Percentiles rank a stretch among this genome's conserved stretches.
These are phyloP conservation scores for Aureococcus anophagefferens DNA, from an alignment of 108 stramenopile species.

Conservation along the genomic window DNA sequence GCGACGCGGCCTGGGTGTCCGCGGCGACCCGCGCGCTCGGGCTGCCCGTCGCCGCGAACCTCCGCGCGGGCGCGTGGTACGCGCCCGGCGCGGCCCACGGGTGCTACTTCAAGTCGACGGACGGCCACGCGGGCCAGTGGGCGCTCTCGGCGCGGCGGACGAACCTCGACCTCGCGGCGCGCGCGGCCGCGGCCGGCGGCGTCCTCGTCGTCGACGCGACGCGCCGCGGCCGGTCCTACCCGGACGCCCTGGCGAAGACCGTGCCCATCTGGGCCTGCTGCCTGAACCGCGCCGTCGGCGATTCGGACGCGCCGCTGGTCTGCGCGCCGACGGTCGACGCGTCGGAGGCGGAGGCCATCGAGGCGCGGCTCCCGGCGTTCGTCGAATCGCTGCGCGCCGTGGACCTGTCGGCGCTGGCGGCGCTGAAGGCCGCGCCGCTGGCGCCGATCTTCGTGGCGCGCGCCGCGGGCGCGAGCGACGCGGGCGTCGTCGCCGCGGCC, in stretches of 20 bases:
- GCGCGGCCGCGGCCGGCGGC: conserved; percentile 15
- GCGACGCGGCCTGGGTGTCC: neutral
- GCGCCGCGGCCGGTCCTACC: conserved; percentile 31
- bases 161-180: conserved; percentile 42
- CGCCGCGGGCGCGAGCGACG: too few species aligned
- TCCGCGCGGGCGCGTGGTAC: neutral
- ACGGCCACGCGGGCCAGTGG: conserved; percentile 55
- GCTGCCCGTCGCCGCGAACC: neutral
- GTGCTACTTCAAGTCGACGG: conserved; percentile 66
- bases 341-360: neutral
- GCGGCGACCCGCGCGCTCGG: neutral
- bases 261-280: conserved; percentile 66
- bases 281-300: conserved; percentile 36
- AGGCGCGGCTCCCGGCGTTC: too few species aligned
- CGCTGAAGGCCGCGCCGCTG: too few species aligned
- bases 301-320: neutral
- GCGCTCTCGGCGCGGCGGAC: conserved; percentile 49
- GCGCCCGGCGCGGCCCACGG: neutral
- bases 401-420: too few species aligned
- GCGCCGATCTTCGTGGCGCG: too few species aligned
- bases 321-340: neutral
- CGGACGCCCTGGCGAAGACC: conserved; percentile 60
- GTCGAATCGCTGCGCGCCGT: too few species aligned
- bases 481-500: too few species aligned
- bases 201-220: conserved; percentile 58